Evolutionary conservation across 352 stramenopile genomes (phyloP).

Genomic region (Globisporangium paroecandrum): DNA sequence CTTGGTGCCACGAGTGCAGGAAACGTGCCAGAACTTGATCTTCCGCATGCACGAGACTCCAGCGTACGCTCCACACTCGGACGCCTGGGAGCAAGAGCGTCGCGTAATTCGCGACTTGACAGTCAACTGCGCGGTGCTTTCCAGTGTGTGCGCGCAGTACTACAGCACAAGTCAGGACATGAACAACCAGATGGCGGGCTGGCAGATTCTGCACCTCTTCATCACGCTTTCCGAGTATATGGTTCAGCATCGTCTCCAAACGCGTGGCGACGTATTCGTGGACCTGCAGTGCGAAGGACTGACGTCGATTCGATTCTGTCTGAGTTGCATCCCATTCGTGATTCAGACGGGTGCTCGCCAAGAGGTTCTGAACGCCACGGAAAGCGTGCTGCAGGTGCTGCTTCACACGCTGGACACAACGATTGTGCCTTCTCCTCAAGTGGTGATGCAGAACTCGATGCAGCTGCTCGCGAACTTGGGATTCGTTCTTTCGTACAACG

Average conservation of each 20-base stretch:
- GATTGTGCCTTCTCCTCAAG: constrained; percentile 56
- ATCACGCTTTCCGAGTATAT: constrained; percentile 60
- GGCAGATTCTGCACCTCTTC: constrained; percentile 64
- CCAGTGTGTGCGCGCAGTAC: constrained; percentile 56
- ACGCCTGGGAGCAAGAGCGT: constrained; percentile 48
- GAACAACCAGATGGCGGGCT: constrained; percentile 56
- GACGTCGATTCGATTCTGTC: constrained; percentile 54
- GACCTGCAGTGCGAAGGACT: constrained; percentile 63
- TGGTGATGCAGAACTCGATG: constrained; percentile 66
- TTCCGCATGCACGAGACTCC: constrained; percentile 51
- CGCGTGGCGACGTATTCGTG: constrained; percentile 45
- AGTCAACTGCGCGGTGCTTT: constrained; percentile 50
- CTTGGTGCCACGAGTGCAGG: constrained; percentile 47
- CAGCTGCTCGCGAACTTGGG: constrained; percentile 64
- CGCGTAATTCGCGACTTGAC: constrained; percentile 60
- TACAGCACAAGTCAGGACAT: constrained; percentile 55
- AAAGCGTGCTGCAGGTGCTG: constrained; percentile 51
- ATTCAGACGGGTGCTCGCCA: constrained; percentile 45
- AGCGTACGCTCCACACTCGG: constrained; percentile 32
- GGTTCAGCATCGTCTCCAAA: constrained; percentile 54
- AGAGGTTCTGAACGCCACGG: constrained; percentile 47
- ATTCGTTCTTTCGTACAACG: constrained; percentile 64
- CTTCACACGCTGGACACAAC: constrained; percentile 58
- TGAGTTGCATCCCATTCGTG: constrained; percentile 64
- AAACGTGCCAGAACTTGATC: constrained; percentile 33